Percentiles rank a stretch among this genome's conserved stretches.
These are phyloP conservation scores for Curvularia spicifera DNA, from an alignment of 2,329 filamentous ascomycete species.

Conservation along the genomic window DNA sequence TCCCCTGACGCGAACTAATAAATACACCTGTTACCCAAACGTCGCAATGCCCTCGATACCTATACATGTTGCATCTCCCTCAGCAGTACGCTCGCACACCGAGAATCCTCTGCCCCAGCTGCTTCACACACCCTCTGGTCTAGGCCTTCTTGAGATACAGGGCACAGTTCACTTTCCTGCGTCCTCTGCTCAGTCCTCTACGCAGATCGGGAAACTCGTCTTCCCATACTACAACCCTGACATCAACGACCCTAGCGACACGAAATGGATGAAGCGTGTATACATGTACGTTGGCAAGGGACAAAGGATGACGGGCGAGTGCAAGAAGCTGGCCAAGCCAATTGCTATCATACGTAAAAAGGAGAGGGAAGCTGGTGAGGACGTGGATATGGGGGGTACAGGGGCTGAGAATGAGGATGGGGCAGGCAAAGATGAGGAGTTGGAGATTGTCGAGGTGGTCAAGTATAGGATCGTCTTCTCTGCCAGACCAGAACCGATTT, in stretches of 20 bases:
- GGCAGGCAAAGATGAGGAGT: constrained; percentile 51
- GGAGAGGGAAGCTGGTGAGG: constrained; percentile 30
- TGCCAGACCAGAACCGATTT: constrained; percentile 81
- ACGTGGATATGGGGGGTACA: constrained; percentile 36
- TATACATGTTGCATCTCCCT: constrained; percentile 25
- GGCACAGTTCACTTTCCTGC: constrained; percentile 81
- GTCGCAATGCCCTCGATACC: constrained; percentile 41
- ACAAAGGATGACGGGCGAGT: constrained; percentile 86
- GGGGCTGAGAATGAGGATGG: constrained; percentile 17
- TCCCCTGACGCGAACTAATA: not conserved
- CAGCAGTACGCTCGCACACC: constrained; percentile 6
- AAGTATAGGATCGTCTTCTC: constrained; percentile 88
- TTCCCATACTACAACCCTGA: constrained; percentile 75
- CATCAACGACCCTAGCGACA: constrained; percentile 57
- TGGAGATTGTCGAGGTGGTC: constrained; percentile 88
- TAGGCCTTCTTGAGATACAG: constrained; percentile 91
- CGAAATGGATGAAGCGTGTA: constrained; percentile 86
- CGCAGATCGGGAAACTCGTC: constrained; percentile 72
- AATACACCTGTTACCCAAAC: not conserved
- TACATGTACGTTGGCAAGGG: constrained; percentile 88
- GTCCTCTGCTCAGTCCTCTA: constrained; percentile 44
- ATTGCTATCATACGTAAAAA: constrained; percentile 73
- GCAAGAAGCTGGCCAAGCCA: constrained; percentile 82
- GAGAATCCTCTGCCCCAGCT: constrained; percentile 75
- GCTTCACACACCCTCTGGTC: constrained; percentile 85